These are phyloP conservation scores for Neonectria punicea DNA, from an alignment of 2,329 filamentous ascomycete species.

Conservation along the genomic window DNA sequence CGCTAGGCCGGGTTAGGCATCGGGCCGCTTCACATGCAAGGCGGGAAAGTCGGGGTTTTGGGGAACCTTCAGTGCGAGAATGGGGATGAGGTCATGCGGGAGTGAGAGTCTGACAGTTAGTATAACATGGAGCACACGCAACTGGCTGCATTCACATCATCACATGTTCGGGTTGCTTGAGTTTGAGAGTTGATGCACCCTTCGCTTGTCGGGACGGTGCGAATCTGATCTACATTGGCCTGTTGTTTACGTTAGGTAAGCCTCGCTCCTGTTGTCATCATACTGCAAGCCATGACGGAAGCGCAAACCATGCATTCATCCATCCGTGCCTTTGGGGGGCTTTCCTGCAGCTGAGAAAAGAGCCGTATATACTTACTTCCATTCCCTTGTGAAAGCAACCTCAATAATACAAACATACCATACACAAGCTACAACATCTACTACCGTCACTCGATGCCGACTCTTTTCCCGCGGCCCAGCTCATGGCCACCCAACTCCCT, in stretches of 20 bases:
- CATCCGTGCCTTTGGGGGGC: too few relatives aligned
- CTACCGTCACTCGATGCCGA: conserved; percentile 16
- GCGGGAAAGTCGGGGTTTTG: conserved; percentile 22
- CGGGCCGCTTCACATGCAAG: conserved; percentile 45
- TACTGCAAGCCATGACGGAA: too few relatives aligned
- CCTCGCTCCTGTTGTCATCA: too few relatives aligned
- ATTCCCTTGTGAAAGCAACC: neutral
- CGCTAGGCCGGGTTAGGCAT: conserved; percentile 40
- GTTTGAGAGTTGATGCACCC: too few relatives aligned
- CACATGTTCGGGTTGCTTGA: too few relatives aligned
- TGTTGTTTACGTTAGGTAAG: too few relatives aligned
- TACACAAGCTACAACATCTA: neutral
- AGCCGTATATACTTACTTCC: neutral
- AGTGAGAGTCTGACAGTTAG: neutral
- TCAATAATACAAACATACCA: neutral
- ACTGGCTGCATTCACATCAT: neutral
- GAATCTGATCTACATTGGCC: too few relatives aligned
- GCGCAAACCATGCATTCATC: too few relatives aligned
- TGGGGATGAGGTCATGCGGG: conserved; percentile 44
- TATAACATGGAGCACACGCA: neutral
- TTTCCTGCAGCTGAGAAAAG: neutral
- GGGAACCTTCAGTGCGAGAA: conserved; percentile 3
- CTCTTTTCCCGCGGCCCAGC: conserved; percentile 25
- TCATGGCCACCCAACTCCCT: neutral
- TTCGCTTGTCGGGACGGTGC: too few relatives aligned